Conservation (phyloP, 306 rosid genomes). For the Cyamopsis tetragonoloba region DNA sequence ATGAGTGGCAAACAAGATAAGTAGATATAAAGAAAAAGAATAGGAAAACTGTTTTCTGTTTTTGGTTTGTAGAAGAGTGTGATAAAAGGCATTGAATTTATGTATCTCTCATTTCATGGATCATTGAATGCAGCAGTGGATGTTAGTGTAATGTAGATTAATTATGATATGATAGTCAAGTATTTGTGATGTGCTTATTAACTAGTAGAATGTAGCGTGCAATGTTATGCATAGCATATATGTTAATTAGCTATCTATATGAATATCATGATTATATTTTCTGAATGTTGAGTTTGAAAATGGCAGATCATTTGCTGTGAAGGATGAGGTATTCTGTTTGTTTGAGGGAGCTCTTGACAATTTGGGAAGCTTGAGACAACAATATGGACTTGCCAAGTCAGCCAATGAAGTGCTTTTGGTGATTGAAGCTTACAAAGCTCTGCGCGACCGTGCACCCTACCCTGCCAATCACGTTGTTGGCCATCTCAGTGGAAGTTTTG, state of each 20-base stretch:
- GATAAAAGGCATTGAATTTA: too few relatives aligned
- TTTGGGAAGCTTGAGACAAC: constrained; percentile 82
- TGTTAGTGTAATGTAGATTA: too few relatives aligned
- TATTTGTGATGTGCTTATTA: background rate
- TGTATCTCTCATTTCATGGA: too few relatives aligned
- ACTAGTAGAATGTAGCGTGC: background rate
- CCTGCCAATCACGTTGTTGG: constrained; percentile 92
- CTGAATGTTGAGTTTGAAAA: background rate
- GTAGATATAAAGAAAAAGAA: too few relatives aligned
- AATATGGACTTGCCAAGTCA: constrained; percentile 76
- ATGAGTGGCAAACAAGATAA: too few relatives aligned
- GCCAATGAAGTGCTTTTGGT: constrained; percentile 74
- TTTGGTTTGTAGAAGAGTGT: too few relatives aligned
- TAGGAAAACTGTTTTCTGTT: too few relatives aligned
- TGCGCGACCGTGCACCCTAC: constrained; percentile 90
- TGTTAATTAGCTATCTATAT: too few relatives aligned
- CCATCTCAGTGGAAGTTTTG: constrained; percentile 77
- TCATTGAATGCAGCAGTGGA: too few relatives aligned
- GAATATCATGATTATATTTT: background rate
- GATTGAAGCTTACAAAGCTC: constrained; percentile 92
- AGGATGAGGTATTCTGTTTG: constrained; percentile 88
- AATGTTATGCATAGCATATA: too few relatives aligned
- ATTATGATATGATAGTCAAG: too few relatives aligned
- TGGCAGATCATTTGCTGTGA: constrained; percentile 86
- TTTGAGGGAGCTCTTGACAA: constrained; percentile 89